Percentiles rank a stretch among this genome's conserved stretches.
Evolutionary conservation across 2,329 filamentous ascomycete genomes (phyloP).

Genomic region (Mollisiaceae sp.): DNA sequence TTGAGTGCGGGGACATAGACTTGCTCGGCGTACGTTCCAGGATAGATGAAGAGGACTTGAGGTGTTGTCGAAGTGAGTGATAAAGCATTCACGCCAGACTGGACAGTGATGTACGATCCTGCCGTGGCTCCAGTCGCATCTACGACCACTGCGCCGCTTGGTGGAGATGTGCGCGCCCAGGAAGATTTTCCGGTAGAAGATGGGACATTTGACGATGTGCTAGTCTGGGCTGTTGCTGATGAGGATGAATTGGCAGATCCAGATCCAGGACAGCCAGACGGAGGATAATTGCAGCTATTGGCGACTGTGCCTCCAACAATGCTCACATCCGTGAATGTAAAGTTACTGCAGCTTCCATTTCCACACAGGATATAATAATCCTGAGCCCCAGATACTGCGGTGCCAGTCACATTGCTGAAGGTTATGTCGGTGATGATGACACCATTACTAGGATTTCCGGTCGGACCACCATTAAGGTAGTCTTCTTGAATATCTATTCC

Average conservation of each 20-base stretch:
- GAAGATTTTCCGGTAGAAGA: background rate
- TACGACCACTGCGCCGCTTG: conserved; percentile 52
- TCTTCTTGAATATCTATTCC: conserved; percentile 57
- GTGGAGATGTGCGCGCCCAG: conserved; percentile 45
- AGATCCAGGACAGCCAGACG: conserved; percentile 6
- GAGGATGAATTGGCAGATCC: background rate
- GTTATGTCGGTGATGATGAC: conserved; percentile 41
- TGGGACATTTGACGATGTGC: background rate
- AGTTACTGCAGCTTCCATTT: conserved; percentile 42
- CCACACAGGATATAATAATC: conserved; percentile 48
- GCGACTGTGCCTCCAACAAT: conserved; percentile 42
- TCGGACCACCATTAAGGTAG: conserved; percentile 52
- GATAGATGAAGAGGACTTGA: conserved; percentile 60
- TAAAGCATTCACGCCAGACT: conserved; percentile 43
- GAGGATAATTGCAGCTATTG: conserved; percentile 37
- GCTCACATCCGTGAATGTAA: conserved; percentile 43
- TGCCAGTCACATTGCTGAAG: conserved; percentile 44
- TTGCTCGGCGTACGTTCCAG: conserved; percentile 62
- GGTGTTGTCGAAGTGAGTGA: conserved; percentile 48
- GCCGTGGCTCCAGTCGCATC: conserved; percentile 41
- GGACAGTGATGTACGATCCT: conserved; percentile 31
- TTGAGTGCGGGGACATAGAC: conserved; percentile 55
- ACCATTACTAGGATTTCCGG: conserved; percentile 45
- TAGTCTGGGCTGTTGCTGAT: conserved; percentile 5
- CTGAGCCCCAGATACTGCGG: conserved; percentile 38